phyloP scores from a whole-genome alignment of 306 rosid species.

The Prunus mume region DNA sequence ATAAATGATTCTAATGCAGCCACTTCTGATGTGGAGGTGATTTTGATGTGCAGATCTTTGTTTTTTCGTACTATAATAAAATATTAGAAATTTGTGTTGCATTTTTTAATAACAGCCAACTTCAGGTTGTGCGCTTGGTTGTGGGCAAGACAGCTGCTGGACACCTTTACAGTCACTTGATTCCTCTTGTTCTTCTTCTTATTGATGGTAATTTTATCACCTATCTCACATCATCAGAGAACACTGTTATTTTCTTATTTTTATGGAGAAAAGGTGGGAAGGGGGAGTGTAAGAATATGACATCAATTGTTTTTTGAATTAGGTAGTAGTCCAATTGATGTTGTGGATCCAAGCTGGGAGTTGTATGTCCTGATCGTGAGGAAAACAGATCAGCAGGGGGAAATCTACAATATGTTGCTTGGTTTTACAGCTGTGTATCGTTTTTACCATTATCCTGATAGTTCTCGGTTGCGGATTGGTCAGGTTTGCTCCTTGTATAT shows the following conservation, averaged over 20 bases:
- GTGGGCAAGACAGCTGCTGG: constrained; percentile 75
- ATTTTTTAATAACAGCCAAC: constrained; percentile 2
- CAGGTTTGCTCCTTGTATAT: constrained; percentile 53
- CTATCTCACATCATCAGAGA: neutral
- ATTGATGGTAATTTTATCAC: constrained; percentile 65
- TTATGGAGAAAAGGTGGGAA: neutral
- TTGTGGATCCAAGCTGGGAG: constrained; percentile 84
- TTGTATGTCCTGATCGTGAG: constrained; percentile 65
- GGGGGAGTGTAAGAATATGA: neutral
- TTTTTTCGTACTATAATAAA: neutral
- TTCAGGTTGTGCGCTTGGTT: constrained; percentile 75
- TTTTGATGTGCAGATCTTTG: constrained; percentile 6
- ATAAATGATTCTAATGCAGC: constrained; percentile 27
- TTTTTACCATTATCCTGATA: constrained; percentile 76
- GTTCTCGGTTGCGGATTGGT: constrained; percentile 75
- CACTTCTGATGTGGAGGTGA: constrained; percentile 65
- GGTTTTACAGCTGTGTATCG: constrained; percentile 91
- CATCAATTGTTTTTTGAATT: constrained; percentile 10
- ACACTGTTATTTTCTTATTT: neutral
- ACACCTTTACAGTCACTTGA: constrained; percentile 69
- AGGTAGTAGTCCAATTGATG: constrained; percentile 95
- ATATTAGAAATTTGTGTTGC: neutral
- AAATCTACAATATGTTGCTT: constrained; percentile 42
- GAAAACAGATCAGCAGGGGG: constrained; percentile 52
- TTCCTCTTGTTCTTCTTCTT: constrained; percentile 87